Conservation (phyloP, 148 eudicot species). For the Chenopodium suecicum region DNA sequence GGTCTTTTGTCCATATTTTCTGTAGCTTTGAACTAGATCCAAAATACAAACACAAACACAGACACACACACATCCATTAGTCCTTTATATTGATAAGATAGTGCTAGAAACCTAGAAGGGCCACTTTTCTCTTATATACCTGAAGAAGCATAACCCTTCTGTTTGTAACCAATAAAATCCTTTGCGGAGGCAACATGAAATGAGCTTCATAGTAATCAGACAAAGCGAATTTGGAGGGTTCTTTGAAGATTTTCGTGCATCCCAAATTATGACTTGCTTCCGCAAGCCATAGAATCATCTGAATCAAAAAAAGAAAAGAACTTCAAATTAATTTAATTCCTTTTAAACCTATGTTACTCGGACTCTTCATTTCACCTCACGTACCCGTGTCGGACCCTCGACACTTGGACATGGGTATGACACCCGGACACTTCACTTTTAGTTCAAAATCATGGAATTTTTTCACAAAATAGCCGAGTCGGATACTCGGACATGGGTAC, state of each 20-base stretch:
- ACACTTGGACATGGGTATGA: too few relatives aligned
- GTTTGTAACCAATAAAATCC: slow-evolving; percentile 75
- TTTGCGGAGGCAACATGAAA: slow-evolving; percentile 73
- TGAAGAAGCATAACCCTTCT: slow-evolving; percentile 84
- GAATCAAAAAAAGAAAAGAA: slow-evolving; percentile 26
- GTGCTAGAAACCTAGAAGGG: neutral
- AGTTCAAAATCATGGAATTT: too few relatives aligned
- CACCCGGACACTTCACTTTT: too few relatives aligned
- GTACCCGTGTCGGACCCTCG: too few relatives aligned
- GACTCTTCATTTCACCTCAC: too few relatives aligned
- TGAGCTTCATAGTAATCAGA: slow-evolving; percentile 92
- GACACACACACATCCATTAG: neutral
- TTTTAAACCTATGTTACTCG: too few relatives aligned
- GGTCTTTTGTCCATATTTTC: slow-evolving; percentile 82
- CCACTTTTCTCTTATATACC: slow-evolving; percentile 40
- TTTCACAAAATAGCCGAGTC: too few relatives aligned
- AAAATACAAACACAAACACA: slow-evolving; percentile 14
- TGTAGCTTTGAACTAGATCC: slow-evolving; percentile 54
- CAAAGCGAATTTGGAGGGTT: slow-evolving; percentile 96
- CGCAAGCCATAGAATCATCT: slow-evolving; percentile 94
- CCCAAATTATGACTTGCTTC: slow-evolving; percentile 94
- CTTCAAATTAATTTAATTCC: neutral
- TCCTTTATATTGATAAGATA: neutral
- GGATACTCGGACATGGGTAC: too few relatives aligned
- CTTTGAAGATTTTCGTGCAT: slow-evolving; percentile 89